Evolutionary conservation across 192 early-diverging fungal genomes (phyloP).

Genomic region (Spizellomyces punctatus): DNA sequence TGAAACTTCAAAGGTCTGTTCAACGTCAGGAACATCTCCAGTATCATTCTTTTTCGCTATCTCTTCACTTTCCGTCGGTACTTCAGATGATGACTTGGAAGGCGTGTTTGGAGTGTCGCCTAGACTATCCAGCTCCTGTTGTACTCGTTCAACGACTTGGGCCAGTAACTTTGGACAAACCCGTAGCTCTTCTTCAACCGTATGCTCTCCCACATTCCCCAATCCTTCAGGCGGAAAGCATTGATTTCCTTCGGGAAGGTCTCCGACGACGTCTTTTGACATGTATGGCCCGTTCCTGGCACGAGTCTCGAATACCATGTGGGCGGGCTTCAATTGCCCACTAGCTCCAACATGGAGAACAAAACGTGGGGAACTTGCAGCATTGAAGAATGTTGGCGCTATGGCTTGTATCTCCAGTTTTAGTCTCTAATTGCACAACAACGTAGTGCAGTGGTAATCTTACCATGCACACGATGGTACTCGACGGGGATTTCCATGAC

Average conservation of each 20-base stretch:
- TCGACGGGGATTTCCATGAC: background rate
- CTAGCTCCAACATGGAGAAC: conserved; percentile 8
- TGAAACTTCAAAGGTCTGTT: background rate
- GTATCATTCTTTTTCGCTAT: background rate
- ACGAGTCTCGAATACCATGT: background rate
- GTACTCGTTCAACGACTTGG: background rate
- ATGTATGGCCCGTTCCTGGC: background rate
- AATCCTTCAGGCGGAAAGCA: background rate
- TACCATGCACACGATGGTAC: conserved; percentile 5
- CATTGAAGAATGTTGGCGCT: background rate
- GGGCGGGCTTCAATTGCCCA: background rate
- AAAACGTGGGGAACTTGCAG: background rate
- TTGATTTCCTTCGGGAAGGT: background rate
- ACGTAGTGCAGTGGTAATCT: background rate
- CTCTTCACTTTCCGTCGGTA: background rate
- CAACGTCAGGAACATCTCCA: background rate
- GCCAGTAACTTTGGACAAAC: background rate
- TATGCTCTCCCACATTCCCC: background rate
- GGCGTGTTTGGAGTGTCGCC: background rate
- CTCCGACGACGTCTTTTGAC: background rate
- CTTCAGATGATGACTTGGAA: background rate
- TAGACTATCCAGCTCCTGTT: background rate
- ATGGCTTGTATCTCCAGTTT: background rate
- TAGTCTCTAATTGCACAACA: too few relatives aligned
- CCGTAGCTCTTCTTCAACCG: background rate